Percentiles rank a stretch among this genome's conserved stretches.
Evolutionary conservation across 208 protist genomes (phyloP).

Genomic region (Leishmania major): DNA sequence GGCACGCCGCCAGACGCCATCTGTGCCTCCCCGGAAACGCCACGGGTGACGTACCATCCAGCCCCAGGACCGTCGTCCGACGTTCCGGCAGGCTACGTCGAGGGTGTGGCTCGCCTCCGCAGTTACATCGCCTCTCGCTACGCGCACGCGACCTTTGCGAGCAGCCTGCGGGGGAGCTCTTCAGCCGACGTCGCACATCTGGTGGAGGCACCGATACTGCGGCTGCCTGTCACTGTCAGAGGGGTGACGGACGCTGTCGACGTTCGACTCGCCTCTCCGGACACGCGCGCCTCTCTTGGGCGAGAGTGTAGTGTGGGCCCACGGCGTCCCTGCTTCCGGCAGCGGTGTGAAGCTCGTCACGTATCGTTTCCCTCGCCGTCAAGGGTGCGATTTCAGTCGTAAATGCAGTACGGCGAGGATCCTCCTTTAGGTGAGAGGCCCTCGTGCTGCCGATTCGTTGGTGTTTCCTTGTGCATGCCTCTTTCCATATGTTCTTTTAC

Average conservation of each 20-base stretch:
- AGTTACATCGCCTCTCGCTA: conserved; percentile 44
- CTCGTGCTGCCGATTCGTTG: too few relatives aligned
- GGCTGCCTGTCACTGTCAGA: conserved; percentile 47
- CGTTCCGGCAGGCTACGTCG: conserved; percentile 78
- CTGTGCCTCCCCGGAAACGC: conserved; percentile 41
- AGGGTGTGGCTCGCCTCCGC: conserved; percentile 72
- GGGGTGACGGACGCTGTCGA: conserved; percentile 40
- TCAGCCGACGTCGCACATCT: conserved; percentile 8
- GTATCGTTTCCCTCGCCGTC: background rate
- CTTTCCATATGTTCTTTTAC: background rate
- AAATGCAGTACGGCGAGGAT: background rate
- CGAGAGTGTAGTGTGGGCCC: background rate
- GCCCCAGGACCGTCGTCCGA: conserved; percentile 59
- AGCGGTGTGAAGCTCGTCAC: background rate
- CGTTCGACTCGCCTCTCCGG: conserved; percentile 46
- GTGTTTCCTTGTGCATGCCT: background rate
- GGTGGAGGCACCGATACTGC: conserved; percentile 52
- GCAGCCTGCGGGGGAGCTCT: conserved; percentile 35
- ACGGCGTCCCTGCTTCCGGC: background rate
- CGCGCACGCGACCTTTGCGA: conserved; percentile 8
- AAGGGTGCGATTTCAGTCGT: background rate
- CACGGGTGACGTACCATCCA: conserved; percentile 51
- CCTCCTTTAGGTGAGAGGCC: too few relatives aligned
- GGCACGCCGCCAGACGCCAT: conserved; percentile 26
- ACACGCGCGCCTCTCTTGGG: background rate